Evolutionary conservation across 305 asterid species (phyloP).

Genomic region (Plantago coronopus): DNA sequence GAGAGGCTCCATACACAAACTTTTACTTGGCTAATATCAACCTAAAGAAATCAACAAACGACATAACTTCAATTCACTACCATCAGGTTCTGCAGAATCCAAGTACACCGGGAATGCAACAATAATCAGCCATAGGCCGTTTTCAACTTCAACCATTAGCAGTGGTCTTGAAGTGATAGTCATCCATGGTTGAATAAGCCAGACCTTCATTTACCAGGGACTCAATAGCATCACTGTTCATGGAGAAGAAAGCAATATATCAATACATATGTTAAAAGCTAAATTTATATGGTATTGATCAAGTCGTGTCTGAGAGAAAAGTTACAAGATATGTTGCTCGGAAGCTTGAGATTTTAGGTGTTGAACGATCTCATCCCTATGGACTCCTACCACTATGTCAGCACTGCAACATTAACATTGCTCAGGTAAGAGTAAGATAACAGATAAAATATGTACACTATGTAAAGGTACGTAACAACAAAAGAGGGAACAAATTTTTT

Average conservation of each 20-base stretch:
- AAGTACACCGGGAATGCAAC: not conserved
- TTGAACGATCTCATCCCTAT: slow-evolving; percentile 45
- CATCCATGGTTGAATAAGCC: slow-evolving; percentile 63
- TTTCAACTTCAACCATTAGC: slow-evolving; percentile 45
- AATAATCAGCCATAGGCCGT: not conserved
- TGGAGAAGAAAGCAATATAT: slow-evolving; percentile 22
- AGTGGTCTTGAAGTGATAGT: slow-evolving; percentile 61
- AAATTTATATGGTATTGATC: not conserved
- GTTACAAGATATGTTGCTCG: slow-evolving; percentile 43
- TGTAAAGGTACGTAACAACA: not conserved
- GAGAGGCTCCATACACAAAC: too few relatives aligned
- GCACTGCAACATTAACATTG: slow-evolving; percentile 40
- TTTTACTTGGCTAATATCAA: too few relatives aligned
- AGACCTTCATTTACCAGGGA: slow-evolving; percentile 59
- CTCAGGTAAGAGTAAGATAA: slow-evolving; percentile 11
- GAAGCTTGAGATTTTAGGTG: slow-evolving; percentile 51
- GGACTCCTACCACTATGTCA: slow-evolving; percentile 43
- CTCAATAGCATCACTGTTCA: slow-evolving; percentile 56
- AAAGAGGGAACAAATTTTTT: not conserved
- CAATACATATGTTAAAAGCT: slow-evolving; percentile 19
- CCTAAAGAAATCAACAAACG: too few relatives aligned
- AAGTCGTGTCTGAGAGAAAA: slow-evolving; percentile 23
- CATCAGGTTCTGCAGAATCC: too few relatives aligned
- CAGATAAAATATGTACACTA: not conserved
- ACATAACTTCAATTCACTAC: too few relatives aligned